Conservation (phyloP, 2,329 filamentous ascomycete species). For the Aphanocladium album region DNA sequence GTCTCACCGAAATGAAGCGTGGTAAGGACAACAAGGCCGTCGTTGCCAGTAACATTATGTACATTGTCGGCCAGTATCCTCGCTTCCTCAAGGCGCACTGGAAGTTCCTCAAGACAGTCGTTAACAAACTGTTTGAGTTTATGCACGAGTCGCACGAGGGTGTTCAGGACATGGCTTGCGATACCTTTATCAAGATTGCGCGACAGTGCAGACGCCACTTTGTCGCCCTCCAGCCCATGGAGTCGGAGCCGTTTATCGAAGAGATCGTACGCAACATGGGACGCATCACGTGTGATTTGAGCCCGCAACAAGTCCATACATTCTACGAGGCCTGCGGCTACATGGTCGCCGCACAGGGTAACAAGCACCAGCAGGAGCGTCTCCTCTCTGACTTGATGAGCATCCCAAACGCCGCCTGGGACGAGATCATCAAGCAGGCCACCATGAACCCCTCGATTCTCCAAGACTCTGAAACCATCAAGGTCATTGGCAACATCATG, state of each 20-base stretch:
- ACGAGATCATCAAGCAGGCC: slow-evolving; percentile 85
- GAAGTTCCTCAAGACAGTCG: slow-evolving; percentile 99
- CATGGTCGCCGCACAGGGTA: slow-evolving; percentile 97
- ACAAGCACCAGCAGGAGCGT: slow-evolving; percentile 88
- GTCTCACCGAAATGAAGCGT: slow-evolving; percentile 97
- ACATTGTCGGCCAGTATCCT: slow-evolving; percentile 98
- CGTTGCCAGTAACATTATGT: slow-evolving; percentile 99
- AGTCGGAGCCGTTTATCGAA: slow-evolving; percentile 94
- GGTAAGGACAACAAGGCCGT: slow-evolving; percentile 99
- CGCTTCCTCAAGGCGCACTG: slow-evolving; percentile 98
- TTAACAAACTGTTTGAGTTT: slow-evolving; percentile 99
- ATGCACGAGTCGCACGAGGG: slow-evolving; percentile 99
- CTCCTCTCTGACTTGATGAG: slow-evolving; percentile 89
- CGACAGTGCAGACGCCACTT: slow-evolving; percentile 98
- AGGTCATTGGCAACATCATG: slow-evolving; percentile 99
- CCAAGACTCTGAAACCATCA: slow-evolving; percentile 92
- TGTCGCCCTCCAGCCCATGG: slow-evolving; percentile 89
- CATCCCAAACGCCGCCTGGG: slow-evolving; percentile 91
- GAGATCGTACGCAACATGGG: slow-evolving; percentile 95
- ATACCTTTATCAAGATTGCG: slow-evolving; percentile 99
- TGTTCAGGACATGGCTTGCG: slow-evolving; percentile 99
- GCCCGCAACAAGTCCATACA: slow-evolving; percentile 94
- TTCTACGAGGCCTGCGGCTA: slow-evolving; percentile 99
- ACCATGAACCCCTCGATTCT: slow-evolving; percentile 80
- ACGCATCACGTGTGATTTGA: slow-evolving; percentile 92